A percentile compares a stretch with the other conserved stretches of the same genome.
Evolutionary conservation across 1,139 yeast genomes (phyloP).

Genomic region (Dujonia santamariae): DNA sequence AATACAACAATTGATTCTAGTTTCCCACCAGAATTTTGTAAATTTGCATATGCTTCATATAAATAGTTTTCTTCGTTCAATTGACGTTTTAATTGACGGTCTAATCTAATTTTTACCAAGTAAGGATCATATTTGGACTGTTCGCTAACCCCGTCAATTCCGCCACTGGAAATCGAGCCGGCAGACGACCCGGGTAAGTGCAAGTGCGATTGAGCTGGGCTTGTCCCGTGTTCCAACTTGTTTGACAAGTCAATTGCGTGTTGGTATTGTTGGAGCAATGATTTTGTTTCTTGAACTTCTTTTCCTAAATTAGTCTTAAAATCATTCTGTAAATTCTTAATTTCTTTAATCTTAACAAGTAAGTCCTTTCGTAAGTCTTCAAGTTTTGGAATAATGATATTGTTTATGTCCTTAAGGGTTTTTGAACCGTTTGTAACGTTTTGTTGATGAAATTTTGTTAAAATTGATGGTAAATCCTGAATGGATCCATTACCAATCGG

Average conservation of each 20-base stretch:
- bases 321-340: slow-evolving; percentile 75
- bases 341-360: slow-evolving; percentile 81
- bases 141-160: slow-evolving; percentile 15
- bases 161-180: not conserved
- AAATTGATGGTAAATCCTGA: slow-evolving; percentile 74
- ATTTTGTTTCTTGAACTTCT: slow-evolving; percentile 64
- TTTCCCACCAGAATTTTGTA: slow-evolving; percentile 85
- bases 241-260: slow-evolving; percentile 38
- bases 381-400: slow-evolving; percentile 72
- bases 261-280: slow-evolving; percentile 46
- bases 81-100: slow-evolving; percentile 73
- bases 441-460: slow-evolving; percentile 71
- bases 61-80: slow-evolving; percentile 80
- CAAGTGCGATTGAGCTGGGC: slow-evolving; percentile 12
- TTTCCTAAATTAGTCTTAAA: slow-evolving; percentile 72
- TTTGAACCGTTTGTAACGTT: slow-evolving; percentile 65
- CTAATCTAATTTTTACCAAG: slow-evolving; percentile 66
- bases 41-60: slow-evolving; percentile 82
- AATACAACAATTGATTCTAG: slow-evolving; percentile 83
- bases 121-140: slow-evolving; percentile 74
- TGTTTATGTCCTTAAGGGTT: slow-evolving; percentile 68
- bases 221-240: slow-evolving; percentile 27
- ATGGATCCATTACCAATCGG: slow-evolving; percentile 81
- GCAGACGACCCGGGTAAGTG: slow-evolving; percentile 3
- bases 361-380: slow-evolving; percentile 84